Base-by-base conservation (phyloP, 2,329 filamentous ascomycete genomes). In the Dothidotthia symphoricarpi region DNA sequence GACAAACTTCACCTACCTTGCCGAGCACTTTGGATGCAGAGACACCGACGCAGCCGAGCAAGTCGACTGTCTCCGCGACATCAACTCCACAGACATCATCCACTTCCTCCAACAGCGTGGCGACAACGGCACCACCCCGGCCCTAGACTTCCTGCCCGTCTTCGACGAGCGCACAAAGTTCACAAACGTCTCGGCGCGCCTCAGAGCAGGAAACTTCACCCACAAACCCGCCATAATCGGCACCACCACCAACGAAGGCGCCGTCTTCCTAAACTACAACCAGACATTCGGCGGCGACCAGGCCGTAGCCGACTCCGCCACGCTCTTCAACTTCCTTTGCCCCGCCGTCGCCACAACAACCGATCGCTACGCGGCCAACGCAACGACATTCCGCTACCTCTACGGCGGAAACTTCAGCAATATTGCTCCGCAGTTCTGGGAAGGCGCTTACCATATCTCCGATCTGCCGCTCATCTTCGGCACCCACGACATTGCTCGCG, bases 1-100 rank as follows among this genome's bases (percentile, higher is more conserved):
- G 12, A 53, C 55, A 6, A 69, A 69, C 46, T 70, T 70, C 47
- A 64, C 63, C 2, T 64, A 57, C 24, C 62, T 71, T 1, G 68
- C 67, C 6, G 45, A 49, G 6, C 50, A 62, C 2, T 53, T 70
- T 9, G 66, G 61, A 1, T 71, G 69, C 34, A 44, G 35, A 13
- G 44, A 45, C 34, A 24, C 47, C 14, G 44, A 51, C 12, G 35
- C 51, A 2, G 29, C 39, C 16, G 51, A 44, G 0, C 61, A 69
- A 39, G 43, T 72, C 3, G 53, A 54, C 2, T 72, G 69, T 41
- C 59, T 72, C 41, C 57, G 62, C 15, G 49, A 55, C 2, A 52
- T 70, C 0, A 47, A 56, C 6, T 56, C 39, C 8, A 14, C 43
- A 3, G 45, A 49, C 6, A 63, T 71, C 12, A 54, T 57, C 13